Conservation (phyloP, 1,284 basidiomycete species). For the Puccinia triticina region DNA sequence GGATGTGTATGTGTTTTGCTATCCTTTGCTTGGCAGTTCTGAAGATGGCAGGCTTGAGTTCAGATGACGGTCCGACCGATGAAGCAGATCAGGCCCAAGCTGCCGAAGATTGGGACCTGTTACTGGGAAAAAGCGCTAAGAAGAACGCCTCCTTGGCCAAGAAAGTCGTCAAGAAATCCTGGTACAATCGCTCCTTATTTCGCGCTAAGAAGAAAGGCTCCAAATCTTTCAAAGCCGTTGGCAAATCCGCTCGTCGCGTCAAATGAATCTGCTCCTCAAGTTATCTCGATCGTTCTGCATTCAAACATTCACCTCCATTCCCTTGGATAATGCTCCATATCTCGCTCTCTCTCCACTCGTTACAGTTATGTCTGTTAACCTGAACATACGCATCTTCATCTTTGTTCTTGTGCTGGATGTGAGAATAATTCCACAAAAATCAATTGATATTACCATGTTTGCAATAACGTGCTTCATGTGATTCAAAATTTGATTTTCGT, state of each 20-base stretch:
- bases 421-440: background rate
- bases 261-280: background rate
- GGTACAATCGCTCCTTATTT: conserved; percentile 5
- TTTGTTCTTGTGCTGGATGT: background rate
- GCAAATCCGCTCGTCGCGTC: conserved; percentile 16
- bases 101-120: conserved; percentile 5
- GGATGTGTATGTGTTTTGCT: background rate
- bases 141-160: background rate
- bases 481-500: background rate
- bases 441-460: no score
- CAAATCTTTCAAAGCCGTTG: conserved; percentile 11
- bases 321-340: background rate
- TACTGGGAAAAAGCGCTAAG: background rate
- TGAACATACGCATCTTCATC: background rate
- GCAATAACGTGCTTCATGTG: background rate
- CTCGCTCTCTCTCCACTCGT: background rate
- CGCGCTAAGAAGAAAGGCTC: conserved; percentile 23
- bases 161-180: conserved; percentile 12
- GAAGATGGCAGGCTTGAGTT: conserved; percentile 23
- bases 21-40: background rate
- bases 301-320: background rate
- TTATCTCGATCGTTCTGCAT: background rate
- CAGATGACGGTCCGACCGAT: background rate
- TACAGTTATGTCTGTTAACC: no score
- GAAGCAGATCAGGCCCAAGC: background rate